Percentiles rank a stretch among this genome's conserved stretches.
These are phyloP conservation scores for Citrus inodora DNA, from an alignment of 345 rosid genomes.

Conservation along the genomic window DNA sequence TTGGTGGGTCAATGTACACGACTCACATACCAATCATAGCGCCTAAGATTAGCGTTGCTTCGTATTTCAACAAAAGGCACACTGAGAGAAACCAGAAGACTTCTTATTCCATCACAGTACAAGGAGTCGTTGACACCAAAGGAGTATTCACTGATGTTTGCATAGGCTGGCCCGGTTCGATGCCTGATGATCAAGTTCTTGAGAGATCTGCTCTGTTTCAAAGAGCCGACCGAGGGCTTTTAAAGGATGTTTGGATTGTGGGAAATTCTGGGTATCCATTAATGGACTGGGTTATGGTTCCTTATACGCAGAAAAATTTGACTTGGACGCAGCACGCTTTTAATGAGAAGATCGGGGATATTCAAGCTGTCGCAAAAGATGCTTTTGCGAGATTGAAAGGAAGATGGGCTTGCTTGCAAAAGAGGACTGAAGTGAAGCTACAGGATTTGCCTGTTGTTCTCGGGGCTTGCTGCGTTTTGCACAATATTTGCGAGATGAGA, in stretches of 20 bases:
- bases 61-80: slow-evolving; percentile 76
- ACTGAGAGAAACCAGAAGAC: slow-evolving; percentile 84
- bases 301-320: slow-evolving; percentile 61
- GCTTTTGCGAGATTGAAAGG: slow-evolving; percentile 63
- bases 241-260: slow-evolving; percentile 59
- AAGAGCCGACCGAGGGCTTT: slow-evolving; percentile 49
- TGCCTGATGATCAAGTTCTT: slow-evolving; percentile 68
- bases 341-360: slow-evolving; percentile 50
- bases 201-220: slow-evolving; percentile 65
- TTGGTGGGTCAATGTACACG: slow-evolving; percentile 81
- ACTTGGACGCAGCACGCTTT: slow-evolving; percentile 84
- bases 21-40: slow-evolving; percentile 81
- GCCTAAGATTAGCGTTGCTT: slow-evolving; percentile 63
- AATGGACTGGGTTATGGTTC: slow-evolving; percentile 74
- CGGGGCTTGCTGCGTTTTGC: slow-evolving; percentile 84
- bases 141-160: slow-evolving; percentile 77
- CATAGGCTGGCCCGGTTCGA: slow-evolving; percentile 85
- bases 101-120: slow-evolving; percentile 74
- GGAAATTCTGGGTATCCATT: slow-evolving; percentile 64
- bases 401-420: slow-evolving; percentile 79
- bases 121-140: slow-evolving; percentile 67
- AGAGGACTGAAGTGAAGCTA: slow-evolving; percentile 73
- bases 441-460: slow-evolving; percentile 78
- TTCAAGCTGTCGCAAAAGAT: slow-evolving; percentile 38
- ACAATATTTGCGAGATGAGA: slow-evolving; percentile 77